phyloP scores from a whole-genome alignment of 805 yeast genomes.

The Candida nanaspora region DNA sequence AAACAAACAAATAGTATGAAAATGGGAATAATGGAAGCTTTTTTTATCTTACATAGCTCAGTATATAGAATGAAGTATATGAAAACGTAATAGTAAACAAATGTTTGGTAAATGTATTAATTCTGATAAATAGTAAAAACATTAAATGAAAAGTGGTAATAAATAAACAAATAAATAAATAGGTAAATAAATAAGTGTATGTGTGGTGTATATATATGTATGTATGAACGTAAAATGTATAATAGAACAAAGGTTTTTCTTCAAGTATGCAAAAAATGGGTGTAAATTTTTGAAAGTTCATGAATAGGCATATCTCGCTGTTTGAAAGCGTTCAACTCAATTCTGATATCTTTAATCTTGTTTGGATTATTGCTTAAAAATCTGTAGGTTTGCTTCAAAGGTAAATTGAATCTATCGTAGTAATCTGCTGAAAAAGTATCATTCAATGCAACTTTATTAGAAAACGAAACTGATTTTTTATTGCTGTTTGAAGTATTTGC shows the following conservation, averaged over 20 bases:
- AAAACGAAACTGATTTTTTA: slow-evolving; percentile 46
- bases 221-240: neutral
- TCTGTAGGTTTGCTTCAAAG: slow-evolving; percentile 40
- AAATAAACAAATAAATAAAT: no score
- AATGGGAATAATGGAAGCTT: no score
- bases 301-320: slow-evolving; percentile 61
- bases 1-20: no score
- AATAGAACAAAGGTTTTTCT: neutral
- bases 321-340: slow-evolving; percentile 60
- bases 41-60: no score
- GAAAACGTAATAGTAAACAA: no score
- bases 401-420: slow-evolving; percentile 49
- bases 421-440: slow-evolving; percentile 44
- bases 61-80: no score
- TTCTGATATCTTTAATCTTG: slow-evolving; percentile 48
- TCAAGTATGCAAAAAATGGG: slow-evolving; percentile 53
- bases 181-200: neutral
- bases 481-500: slow-evolving; percentile 36
- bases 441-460: slow-evolving; percentile 39
- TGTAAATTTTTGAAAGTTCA: slow-evolving; percentile 48
- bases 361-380: slow-evolving; percentile 37
- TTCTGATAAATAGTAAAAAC: neutral
- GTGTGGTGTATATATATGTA: no score
- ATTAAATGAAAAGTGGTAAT: neutral
- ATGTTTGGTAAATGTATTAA: no score